Percentiles rank a stretch among this genome's conserved stretches.
Conservation (phyloP, 2,329 filamentous ascomycete genomes). For the Phialemoniopsis sp. region DNA sequence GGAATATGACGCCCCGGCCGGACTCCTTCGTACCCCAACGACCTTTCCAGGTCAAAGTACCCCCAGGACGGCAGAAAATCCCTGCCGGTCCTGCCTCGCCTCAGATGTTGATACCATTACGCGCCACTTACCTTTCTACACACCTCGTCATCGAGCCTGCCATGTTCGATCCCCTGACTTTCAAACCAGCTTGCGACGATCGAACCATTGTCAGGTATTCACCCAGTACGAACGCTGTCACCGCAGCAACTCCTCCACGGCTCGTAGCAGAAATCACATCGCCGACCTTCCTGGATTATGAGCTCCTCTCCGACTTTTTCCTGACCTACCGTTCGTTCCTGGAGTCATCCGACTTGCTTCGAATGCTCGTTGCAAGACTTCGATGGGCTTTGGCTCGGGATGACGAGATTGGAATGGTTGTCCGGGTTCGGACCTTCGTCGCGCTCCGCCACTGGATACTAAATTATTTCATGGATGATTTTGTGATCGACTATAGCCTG, state of each 20-base stretch:
- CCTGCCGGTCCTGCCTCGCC: constrained; percentile 17
- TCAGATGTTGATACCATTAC: constrained; percentile 33
- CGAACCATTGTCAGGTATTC: constrained; percentile 79
- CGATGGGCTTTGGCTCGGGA: constrained; percentile 78
- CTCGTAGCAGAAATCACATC: constrained; percentile 96
- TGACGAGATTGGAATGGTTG: constrained; percentile 85
- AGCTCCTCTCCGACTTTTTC: constrained; percentile 96
- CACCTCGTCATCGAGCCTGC: constrained; percentile 59
- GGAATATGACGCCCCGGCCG: constrained; percentile 23
- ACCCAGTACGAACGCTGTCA: constrained; percentile 65
- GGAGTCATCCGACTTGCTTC: constrained; percentile 69
- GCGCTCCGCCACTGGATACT: constrained; percentile 95
- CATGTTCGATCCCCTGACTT: constrained; percentile 79
- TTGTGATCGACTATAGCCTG: constrained; percentile 70
- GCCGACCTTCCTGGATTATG: constrained; percentile 92
- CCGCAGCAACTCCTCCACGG: constrained; percentile 83
- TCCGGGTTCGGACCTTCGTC: constrained; percentile 93
- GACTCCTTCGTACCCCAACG: constrained; percentile 9
- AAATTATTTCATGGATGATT: constrained; percentile 97
- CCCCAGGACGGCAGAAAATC: too few species aligned
- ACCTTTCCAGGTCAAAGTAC: too few species aligned
- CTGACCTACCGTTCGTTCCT: constrained; percentile 90
- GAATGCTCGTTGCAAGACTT: constrained; percentile 79
- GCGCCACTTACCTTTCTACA: constrained; percentile 43
- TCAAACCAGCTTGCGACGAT: constrained; percentile 76